A percentile compares a stretch with the other conserved stretches of the same genome.
Evolutionary conservation across 768 basidiomycete genomes (phyloP).

Genomic region (Collybia sordida): DNA sequence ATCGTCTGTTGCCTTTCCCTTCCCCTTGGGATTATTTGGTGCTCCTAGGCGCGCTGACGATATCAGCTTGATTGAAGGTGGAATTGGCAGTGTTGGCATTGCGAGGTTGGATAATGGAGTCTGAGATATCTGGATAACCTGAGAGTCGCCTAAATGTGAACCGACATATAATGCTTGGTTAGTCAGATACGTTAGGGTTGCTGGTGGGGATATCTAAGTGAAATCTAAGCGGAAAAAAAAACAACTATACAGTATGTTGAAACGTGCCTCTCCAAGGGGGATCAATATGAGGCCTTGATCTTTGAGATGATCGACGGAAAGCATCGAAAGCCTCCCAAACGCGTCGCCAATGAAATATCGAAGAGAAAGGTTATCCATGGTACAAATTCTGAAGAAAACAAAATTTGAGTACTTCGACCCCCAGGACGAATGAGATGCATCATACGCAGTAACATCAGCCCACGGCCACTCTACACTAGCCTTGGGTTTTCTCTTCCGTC

Average conservation of each 20-base stretch:
- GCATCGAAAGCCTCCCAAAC: constrained; percentile 67
- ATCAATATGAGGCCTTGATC: constrained; percentile 48
- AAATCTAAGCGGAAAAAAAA: neutral
- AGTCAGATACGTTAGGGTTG: constrained; percentile 68
- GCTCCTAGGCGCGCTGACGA: constrained; percentile 30
- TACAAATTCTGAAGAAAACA: constrained; percentile 43
- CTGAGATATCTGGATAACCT: constrained; percentile 61
- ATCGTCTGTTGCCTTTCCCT: constrained; percentile 33
- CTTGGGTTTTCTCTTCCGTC: constrained; percentile 51
- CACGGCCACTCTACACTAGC: constrained; percentile 74
- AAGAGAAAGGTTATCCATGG: constrained; percentile 42
- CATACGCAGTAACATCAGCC: constrained; percentile 70
- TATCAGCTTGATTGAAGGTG: constrained; percentile 44
- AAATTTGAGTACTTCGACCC: neutral
- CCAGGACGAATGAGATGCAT: constrained; percentile 6
- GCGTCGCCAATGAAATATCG: constrained; percentile 67
- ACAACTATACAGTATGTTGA: constrained; percentile 6
- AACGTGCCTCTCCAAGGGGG: constrained; percentile 68
- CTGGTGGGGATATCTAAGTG: constrained; percentile 66
- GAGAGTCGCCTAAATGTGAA: constrained; percentile 81
- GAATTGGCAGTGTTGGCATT: constrained; percentile 50
- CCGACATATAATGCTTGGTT: constrained; percentile 74
- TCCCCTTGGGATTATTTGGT: constrained; percentile 34
- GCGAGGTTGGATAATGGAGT: constrained; percentile 40
- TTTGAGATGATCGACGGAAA: constrained; percentile 50